Percentiles rank a stretch among this genome's conserved stretches.
phyloP scores from a whole-genome alignment of 1,284 basidiomycete genomes.

The Trametes versicolor region DNA sequence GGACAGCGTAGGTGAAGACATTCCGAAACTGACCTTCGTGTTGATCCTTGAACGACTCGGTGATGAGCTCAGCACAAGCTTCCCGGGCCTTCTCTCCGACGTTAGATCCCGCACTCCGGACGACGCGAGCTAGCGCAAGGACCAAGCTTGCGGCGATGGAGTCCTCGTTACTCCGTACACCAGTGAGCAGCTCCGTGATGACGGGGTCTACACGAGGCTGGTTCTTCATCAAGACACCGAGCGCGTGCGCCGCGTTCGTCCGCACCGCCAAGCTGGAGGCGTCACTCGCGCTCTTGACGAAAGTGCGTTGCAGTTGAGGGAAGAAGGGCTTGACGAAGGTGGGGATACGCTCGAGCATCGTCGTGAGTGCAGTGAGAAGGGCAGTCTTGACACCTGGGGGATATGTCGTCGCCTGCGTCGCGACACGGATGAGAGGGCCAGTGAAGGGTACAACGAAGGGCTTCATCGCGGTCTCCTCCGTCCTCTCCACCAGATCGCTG shows the following conservation, averaged over 20 bases:
- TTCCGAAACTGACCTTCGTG: conserved; percentile 67
- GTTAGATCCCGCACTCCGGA: conserved; percentile 77
- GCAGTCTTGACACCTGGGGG: conserved; percentile 93
- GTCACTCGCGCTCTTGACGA: conserved; percentile 94
- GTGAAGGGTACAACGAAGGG: conserved; percentile 97
- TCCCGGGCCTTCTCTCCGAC: conserved; percentile 82
- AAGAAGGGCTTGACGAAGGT: conserved; percentile 97
- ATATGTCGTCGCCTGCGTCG: conserved; percentile 87
- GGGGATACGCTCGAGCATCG: conserved; percentile 87
- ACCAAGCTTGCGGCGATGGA: conserved; percentile 81
- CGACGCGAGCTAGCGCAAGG: conserved; percentile 82
- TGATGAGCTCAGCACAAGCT: conserved; percentile 77
- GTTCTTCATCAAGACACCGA: conserved; percentile 93
- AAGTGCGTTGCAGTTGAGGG: conserved; percentile 96
- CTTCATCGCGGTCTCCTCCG: conserved; percentile 90
- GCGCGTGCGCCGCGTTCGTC: conserved; percentile 82
- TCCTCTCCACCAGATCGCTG: conserved; percentile 93
- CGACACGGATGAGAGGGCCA: conserved; percentile 94
- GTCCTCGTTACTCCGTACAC: conserved; percentile 76
- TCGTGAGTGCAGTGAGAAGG: conserved; percentile 84
- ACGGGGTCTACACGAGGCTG: conserved; percentile 90
- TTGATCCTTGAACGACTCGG: conserved; percentile 80
- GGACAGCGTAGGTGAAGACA: conserved; percentile 46
- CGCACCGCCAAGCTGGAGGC: conserved; percentile 84
- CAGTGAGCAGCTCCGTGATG: conserved; percentile 86